phyloP scores from a whole-genome alignment of 768 basidiomycete genomes.

The Mycena chlorophos region DNA sequence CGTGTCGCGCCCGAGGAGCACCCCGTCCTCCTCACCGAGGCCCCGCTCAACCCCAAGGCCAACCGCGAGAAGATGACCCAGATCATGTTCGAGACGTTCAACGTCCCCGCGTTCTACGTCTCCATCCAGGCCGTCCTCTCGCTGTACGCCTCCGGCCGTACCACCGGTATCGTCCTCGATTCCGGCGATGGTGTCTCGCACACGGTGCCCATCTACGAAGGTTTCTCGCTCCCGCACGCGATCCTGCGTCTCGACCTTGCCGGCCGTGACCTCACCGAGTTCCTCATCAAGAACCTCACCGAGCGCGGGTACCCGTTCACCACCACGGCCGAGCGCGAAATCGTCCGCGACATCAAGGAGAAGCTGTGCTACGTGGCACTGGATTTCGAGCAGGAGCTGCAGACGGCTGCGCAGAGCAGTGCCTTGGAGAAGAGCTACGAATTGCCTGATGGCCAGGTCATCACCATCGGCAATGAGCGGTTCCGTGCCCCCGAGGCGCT shows the following conservation, averaged over 20 bases:
- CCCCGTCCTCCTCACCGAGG: conserved; percentile 89
- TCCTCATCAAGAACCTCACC: conserved; percentile 78
- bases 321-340: conserved; percentile 90
- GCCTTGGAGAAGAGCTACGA: conserved; percentile 93
- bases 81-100: conserved; percentile 97
- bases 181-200: conserved; percentile 96
- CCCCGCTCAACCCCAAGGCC: conserved; percentile 89
- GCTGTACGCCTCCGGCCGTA: conserved; percentile 91
- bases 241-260: conserved; percentile 91
- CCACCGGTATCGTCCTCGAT: conserved; percentile 92
- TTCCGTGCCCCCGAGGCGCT: conserved; percentile 94
- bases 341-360: conserved; percentile 97
- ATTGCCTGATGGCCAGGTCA: conserved; percentile 90
- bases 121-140: conserved; percentile 90
- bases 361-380: conserved; percentile 94
- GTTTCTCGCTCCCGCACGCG: conserved; percentile 88
- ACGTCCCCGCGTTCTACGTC: conserved; percentile 90
- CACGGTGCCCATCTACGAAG: conserved; percentile 96
- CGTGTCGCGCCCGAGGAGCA: conserved; percentile 93
- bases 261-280: conserved; percentile 88
- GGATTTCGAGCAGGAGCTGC: conserved; percentile 92
- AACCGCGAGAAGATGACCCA: conserved; percentile 95
- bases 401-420: conserved; percentile 86
- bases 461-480: conserved; percentile 92
- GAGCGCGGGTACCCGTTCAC: conserved; percentile 95